These are phyloP conservation scores for Tuber melanosporum DNA, from an alignment of 495 filamentous ascomycete genomes.

Conservation along the genomic window DNA sequence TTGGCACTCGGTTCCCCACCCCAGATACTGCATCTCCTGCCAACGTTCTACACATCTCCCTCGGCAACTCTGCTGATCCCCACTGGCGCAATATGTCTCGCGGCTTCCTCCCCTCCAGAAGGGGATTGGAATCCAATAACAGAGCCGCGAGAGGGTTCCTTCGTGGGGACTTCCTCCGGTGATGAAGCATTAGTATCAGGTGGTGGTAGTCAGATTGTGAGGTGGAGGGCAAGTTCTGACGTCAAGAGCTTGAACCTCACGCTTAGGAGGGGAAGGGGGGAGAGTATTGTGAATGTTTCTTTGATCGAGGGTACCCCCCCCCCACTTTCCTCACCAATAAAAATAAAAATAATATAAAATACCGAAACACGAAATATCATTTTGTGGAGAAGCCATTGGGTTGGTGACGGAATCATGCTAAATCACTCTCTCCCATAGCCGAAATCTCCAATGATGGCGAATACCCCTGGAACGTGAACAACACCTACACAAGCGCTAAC, in stretches of 20 bases:
- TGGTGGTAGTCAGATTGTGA: conserved; percentile 14
- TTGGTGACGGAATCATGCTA: background rate
- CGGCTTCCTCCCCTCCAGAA: background rate
- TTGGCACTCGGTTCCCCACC: conserved; percentile 19
- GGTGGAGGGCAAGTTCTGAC: conserved; percentile 27
- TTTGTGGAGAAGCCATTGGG: background rate
- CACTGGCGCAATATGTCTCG: conserved; percentile 18
- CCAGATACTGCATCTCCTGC: conserved; percentile 27
- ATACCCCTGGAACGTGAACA: conserved; percentile 35
- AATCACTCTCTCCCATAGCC: conserved; percentile 12
- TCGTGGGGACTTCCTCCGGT: conserved; percentile 14
- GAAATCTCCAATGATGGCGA: conserved; percentile 34
- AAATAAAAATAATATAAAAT: background rate
- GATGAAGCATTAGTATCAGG: background rate
- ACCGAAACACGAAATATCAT: background rate
- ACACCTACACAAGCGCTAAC: conserved; percentile 19
- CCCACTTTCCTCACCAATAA: background rate
- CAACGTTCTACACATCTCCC: conserved; percentile 32
- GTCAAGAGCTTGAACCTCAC: conserved; percentile 31
- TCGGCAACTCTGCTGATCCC: conserved; percentile 24
- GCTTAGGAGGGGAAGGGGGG: conserved; percentile 32
- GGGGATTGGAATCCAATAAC: conserved; percentile 31
- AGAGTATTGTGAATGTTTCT: conserved; percentile 24
- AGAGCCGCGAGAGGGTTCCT: conserved; percentile 23
- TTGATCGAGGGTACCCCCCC: conserved; percentile 27